phyloP scores from a whole-genome alignment of 306 rosid genomes.

The Gastrolobium villosum region DNA sequence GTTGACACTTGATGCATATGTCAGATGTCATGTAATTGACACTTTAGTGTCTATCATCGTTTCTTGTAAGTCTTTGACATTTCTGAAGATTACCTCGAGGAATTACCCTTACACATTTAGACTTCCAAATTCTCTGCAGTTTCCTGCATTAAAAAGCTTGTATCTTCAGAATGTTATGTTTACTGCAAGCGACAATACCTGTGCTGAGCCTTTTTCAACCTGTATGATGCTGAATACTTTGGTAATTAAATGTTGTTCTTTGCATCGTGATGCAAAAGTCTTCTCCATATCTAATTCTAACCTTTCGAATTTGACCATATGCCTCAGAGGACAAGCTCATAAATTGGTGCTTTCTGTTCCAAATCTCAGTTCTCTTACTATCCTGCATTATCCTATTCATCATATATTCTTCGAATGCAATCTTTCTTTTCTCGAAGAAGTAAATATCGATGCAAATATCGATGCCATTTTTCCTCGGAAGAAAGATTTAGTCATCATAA shows the following conservation, averaged over 20 bases:
- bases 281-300: conserved; percentile 40
- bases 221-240: conserved; percentile 39
- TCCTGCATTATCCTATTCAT: conserved; percentile 28
- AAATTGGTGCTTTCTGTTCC: conserved; percentile 41
- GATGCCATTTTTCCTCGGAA: not conserved
- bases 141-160: conserved; percentile 32
- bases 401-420: not conserved
- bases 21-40: no score
- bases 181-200: not conserved
- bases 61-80: not conserved
- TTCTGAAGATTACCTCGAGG: conserved; percentile 2
- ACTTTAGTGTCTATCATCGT: no score
- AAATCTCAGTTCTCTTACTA: conserved; percentile 19
- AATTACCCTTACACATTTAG: not conserved
- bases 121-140: conserved; percentile 36
- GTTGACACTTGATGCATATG: not conserved
- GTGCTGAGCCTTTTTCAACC: conserved; percentile 41
- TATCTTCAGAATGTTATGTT: conserved; percentile 36
- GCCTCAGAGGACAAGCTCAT: not conserved
- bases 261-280: not conserved
- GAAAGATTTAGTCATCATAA: not conserved
- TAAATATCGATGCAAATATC: conserved; percentile 32
- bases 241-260: conserved; percentile 23
- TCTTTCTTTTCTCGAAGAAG: conserved; percentile 43
- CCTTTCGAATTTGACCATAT: conserved; percentile 37